A percentile compares a stretch with the other conserved stretches of the same genome.
These are phyloP conservation scores for Rubroboletus pulcherrimus DNA, from an alignment of 768 basidiomycete genomes.

Conservation along the genomic window DNA sequence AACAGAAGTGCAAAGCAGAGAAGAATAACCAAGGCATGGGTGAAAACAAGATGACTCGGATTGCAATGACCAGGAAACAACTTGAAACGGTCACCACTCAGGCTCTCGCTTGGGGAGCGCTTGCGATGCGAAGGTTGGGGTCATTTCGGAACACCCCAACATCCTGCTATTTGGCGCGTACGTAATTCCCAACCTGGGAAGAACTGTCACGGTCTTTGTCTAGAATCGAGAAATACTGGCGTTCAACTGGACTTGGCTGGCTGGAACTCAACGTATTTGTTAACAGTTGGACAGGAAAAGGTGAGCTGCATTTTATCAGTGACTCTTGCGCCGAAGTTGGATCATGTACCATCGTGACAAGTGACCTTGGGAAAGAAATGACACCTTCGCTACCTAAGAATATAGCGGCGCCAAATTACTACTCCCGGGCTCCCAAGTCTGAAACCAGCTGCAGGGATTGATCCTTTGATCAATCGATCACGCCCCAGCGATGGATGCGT, in stretches of 20 bases:
- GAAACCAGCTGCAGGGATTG: not conserved
- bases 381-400: not conserved
- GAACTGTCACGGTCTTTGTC: not conserved
- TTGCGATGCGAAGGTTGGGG: no score
- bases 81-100: no score
- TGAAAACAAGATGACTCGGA: not conserved
- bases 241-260: no score
- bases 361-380: not conserved
- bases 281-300: not conserved
- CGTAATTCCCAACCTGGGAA: no score
- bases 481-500: slow-evolving; percentile 3
- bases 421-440: not conserved
- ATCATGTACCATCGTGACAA: not conserved
- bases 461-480: not conserved
- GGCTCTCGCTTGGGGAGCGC: no score
- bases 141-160: no score
- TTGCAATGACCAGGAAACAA: not conserved
- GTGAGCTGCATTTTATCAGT: not conserved
- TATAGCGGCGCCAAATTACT: not conserved
- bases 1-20: not conserved
- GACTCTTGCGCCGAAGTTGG: no score
- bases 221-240: no score
- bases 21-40: slow-evolving; percentile 16
- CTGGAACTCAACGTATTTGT: not conserved
- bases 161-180: no score